Base-by-base conservation (phyloP, 2,329 filamentous ascomycete genomes). In the Scedosporium boydii region DNA sequence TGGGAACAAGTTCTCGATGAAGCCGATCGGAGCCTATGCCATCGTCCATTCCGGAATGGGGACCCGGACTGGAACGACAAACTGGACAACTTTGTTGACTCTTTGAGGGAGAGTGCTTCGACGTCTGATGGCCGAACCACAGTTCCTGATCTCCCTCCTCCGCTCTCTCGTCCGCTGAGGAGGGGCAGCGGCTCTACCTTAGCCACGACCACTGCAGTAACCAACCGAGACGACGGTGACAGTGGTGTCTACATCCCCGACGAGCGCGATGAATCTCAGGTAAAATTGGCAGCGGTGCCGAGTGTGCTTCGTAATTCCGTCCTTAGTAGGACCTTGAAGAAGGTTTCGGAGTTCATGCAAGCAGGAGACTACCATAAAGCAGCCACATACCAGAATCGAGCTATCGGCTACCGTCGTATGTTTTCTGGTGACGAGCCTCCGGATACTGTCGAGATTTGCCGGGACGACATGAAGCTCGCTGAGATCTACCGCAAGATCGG, bases 391-490 rank as follows among this genome's bases (percentile, higher is more conserved):
- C 59, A 60, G 27, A 18, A 38, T 9, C 44, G 59, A 1, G 59
- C 18, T 14, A 60, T 60, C 16, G 16, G n/a, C 6, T 60, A 60
- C 42, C 59, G 59, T 26, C 44, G 29, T 3, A 38, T 12, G 42
- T 51, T 51, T 18, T 23, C 59, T 21, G 26, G 26, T 16, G 59
- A 60, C 9, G 38, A 18, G 16, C 59, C 59, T 21, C 42, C 48
- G 6, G 42, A 46, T 21, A 60, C 44, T 26, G 27, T 34, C 16
- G 59, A 34, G 2, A 29, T 60, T n/a, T 60, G 59, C 26, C 42
- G 44, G n/a, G 59, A 60, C 16, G 59, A 60, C 5, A 60, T 60
- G 26, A 51, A 53, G n/a, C 59, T 60, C 6, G 59, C 59, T 3
- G 44, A 60, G 6, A 60, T 60, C 21, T 60, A 60, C 27, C 59